Base-by-base conservation (phyloP, 2,329 filamentous ascomycete species). In the Apiospora kogelbergensis region DNA sequence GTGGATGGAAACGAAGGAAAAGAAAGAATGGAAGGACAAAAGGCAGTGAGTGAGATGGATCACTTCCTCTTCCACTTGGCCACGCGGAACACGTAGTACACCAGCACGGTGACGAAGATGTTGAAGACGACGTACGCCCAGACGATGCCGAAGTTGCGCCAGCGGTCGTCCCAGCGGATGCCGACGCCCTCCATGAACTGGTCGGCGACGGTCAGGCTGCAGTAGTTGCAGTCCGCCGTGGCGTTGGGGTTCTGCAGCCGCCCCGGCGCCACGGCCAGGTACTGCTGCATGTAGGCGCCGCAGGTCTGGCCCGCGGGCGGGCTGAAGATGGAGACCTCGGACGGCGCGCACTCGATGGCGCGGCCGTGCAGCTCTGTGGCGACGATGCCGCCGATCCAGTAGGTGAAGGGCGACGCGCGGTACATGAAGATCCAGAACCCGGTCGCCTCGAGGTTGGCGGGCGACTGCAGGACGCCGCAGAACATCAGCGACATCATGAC, bases 361-460 rank as follows among this genome's bases (percentile, higher is more conserved):
- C 88, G 88, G 74, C 91, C 90, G 48, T 92, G 91, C 6, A 97
- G 82, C 3, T 88, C 93, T 0, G 87, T 88, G 0, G 90, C 86
- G 0, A 95, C 79, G 82, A 97, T 89, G 26, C 90, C 92, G 11
- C 87, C 86, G 33, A 95, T 88, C 20, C 96, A 82, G 78, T 97
- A 97, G 0, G 92, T 95, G 74, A 97, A 92, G 0, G 94, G 94
- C 0, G 91, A 94, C 65, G 94, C 81, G 63, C 91, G 88, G 80
- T 95, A 95, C 90, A 94, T 93, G 84, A 94, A 94, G 74, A 91
- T 90, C 92, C 93, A 95, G 85, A 95, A 94, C 6, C 87, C 82
- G 0, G 92, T 92, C 26, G 48, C 53, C 7, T n/a, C 26, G 42
- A 95, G 85, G 2, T 81, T 79, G 2, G 81, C 79, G 0, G 91